Evolutionary conservation across 805 yeast species (phyloP), one percentile per base, ranked within the genome.

Genomic region (Metschnikowia drakensbergensis): DNA sequence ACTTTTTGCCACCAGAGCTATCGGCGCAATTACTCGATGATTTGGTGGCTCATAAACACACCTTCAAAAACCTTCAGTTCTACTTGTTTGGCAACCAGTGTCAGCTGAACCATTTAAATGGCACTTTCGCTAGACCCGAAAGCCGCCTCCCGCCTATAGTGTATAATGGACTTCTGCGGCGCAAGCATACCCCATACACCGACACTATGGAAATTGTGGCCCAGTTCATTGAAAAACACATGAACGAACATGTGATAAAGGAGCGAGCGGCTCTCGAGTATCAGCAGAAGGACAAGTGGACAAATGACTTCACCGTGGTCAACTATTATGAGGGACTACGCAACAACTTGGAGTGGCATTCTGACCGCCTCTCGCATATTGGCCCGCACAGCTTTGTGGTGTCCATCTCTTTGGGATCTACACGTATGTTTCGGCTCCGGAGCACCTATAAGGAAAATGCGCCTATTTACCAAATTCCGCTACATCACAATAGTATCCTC

Each of bases 371-470:
- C 52, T 82, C 88, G 0, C 74, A 81, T 43, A 73, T 86, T 23
- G 96, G 95, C 0, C 91, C 94, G 0, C 78, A 82, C 49, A 81
- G 86, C 4, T 72, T 73, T 34, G 80, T 88, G 42, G 88, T 83
- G 0, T 82, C 91, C 1, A 46, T 86, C 2, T 80, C 88, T 3
- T 59, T 87, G 6, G 96, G 96, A 0, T 78, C 83, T 3, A 78
- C 86, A 0, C 68, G 96, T 35, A 83, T 81, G 51, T 88, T 87
- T 58, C 63, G 89, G 35, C 61, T 86, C 4, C 66, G 83, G 47
- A 73, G 72, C 48, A 66, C 59, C 27, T 71, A 77, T 49, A 67
- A 66, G 3, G 59, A 62, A 5, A 54, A 50, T 2, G 50, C 51
- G 2, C 63, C 55, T 49, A 60, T 80, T 25, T 71, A 74, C 60